Base-by-base conservation (phyloP, 2,329 filamentous ascomycete species). In the Pyricularia sp. region DNA sequence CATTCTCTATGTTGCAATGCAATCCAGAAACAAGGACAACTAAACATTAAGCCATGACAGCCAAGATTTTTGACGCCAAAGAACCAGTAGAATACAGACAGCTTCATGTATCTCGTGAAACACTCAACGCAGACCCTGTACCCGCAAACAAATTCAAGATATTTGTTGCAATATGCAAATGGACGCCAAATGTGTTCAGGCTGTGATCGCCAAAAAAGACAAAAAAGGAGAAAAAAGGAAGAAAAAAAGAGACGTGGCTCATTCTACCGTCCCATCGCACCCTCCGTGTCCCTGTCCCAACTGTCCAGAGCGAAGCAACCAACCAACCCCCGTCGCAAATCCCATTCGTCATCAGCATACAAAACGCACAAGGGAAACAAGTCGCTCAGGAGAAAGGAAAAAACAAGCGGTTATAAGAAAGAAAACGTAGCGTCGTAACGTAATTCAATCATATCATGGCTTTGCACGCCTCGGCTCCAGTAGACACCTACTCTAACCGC, bases 401-500 rank as follows among this genome's bases (percentile, higher is more conserved):
- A 50, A 9, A 50, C 17, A 50, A 50, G 42, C 20, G 42, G 42
- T n/a, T 50, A 17, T 50, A 50, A 50, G 42, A 50, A 50, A 50
- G 42, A 50, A 50, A 50, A 50, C 42, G 42, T 50, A 50, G 42
- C 42, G 42, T 50, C 42, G 42, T 50, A 50, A n/a, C 42, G 42
- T 50, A 50, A n/a, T 50, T 50, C 42, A 50, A n/a, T 50, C 42
- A 50, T 50, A 17, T 50, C 42, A n/a, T 50, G 42, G 42, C 42
- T 50, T n/a, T 20, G 42, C 42, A 50, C 20, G 42, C 42, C 42
- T 50, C 20, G 17, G 42, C 42, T 9, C 20, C 2, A n/a, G 42
- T n/a, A 50, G 42, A n/a, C 42, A n/a, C 20, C 42, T 50, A 50
- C 42, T 50, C 42, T 50, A 50, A n/a, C 61, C 83, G 79, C 10